Evolutionary conservation across 371 early-diverging fungal genomes (phyloP).

Genomic region (Mortierella sp.): DNA sequence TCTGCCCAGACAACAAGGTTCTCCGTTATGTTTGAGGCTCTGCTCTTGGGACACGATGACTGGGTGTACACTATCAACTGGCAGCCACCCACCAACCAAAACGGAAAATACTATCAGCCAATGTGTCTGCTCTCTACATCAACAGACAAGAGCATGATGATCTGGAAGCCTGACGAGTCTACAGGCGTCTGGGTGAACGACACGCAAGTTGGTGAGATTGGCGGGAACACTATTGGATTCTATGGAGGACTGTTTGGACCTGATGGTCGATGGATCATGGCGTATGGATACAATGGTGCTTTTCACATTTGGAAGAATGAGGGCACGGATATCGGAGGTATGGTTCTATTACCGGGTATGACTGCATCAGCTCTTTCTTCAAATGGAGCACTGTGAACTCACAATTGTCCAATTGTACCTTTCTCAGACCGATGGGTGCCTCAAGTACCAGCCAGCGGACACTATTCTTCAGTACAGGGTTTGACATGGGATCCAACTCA

Average conservation of each 20-base stretch:
- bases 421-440: slow-evolving; percentile 79
- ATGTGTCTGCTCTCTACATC: slow-evolving; percentile 87
- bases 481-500: slow-evolving; percentile 87
- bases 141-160: slow-evolving; percentile 92
- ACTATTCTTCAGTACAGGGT: slow-evolving; percentile 79
- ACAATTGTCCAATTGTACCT: too few relatives aligned
- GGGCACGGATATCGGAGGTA: slow-evolving; percentile 57
- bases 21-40: slow-evolving; percentile 83
- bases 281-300: slow-evolving; percentile 90
- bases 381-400: too few relatives aligned
- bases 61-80: slow-evolving; percentile 92
- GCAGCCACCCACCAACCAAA: slow-evolving; percentile 59
- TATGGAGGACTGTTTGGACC: slow-evolving; percentile 82
- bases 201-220: slow-evolving; percentile 91
- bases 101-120: slow-evolving; percentile 65
- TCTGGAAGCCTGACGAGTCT: slow-evolving; percentile 88
- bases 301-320: slow-evolving; percentile 86
- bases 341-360: too few relatives aligned
- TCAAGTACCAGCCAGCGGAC: slow-evolving; percentile 80
- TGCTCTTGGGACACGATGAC: slow-evolving; percentile 96
- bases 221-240: slow-evolving; percentile 86
- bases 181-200: slow-evolving; percentile 90
- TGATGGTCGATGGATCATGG: slow-evolving; percentile 73
- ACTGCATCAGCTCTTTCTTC: too few relatives aligned
- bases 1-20: slow-evolving; percentile 56